Evolutionary conservation across 2,329 filamentous ascomycete genomes (phyloP).

Genomic region (Ascochyta rabiei): DNA sequence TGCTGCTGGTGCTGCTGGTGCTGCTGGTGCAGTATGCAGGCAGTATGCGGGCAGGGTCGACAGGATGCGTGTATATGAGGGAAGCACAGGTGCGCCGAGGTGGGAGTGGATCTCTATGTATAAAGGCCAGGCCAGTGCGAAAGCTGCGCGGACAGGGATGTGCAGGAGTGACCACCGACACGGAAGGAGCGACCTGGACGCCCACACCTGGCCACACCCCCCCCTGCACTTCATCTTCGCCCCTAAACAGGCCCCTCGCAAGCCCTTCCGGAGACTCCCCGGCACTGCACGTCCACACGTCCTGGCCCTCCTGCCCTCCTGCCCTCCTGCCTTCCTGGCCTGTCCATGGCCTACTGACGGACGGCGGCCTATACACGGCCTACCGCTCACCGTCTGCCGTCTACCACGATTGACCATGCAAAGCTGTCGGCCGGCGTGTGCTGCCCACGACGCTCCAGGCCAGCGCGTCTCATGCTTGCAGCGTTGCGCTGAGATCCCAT

Average conservation of each 20-base stretch:
- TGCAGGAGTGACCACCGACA: constrained; percentile 25
- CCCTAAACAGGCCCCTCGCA: constrained; percentile 19
- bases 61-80: constrained; percentile 6
- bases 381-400: constrained; percentile 19
- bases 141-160: constrained; percentile 24
- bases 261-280: constrained; percentile 25
- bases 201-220: constrained; percentile 22
- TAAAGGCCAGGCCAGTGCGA: constrained; percentile 23
- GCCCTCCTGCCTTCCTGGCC: no score
- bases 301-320: no score
- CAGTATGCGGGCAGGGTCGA: background rate
- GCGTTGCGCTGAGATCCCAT: constrained; percentile 3
- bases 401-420: constrained; percentile 7
- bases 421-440: constrained; percentile 7
- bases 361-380: background rate
- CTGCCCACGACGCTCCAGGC: constrained; percentile 6
- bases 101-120: constrained; percentile 32
- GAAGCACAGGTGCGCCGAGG: constrained; percentile 12
- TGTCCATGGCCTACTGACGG: constrained; percentile 10
- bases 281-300: constrained; percentile 33
- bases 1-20: no score
- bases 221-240: constrained; percentile 20
- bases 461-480: constrained; percentile 13
- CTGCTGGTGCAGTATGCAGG: no score
- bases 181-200: constrained; percentile 24